phyloP scores from a whole-genome alignment of 1,284 basidiomycete species.

The Ustilago hordei region DNA sequence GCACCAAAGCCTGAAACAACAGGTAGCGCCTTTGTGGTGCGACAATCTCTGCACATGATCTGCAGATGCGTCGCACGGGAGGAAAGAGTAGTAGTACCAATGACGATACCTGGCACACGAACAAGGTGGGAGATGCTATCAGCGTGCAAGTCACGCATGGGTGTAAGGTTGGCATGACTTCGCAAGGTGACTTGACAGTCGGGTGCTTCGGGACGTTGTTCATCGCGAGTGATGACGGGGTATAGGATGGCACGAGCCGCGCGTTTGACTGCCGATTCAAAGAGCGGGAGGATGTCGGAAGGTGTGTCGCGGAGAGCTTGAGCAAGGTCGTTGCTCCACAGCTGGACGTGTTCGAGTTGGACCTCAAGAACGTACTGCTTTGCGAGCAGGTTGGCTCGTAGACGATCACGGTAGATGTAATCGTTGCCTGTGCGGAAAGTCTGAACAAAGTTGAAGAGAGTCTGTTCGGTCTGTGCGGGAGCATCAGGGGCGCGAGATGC shows the following conservation, averaged over 20 bases:
- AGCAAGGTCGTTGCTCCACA: conserved; percentile 93
- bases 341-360: conserved; percentile 86
- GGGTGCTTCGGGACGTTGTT: conserved; percentile 71
- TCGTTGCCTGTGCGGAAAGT: conserved; percentile 67
- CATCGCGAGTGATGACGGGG: conserved; percentile 57
- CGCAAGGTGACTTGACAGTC: conserved; percentile 89
- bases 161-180: conserved; percentile 85
- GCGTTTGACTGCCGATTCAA: conserved; percentile 65
- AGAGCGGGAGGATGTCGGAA: conserved; percentile 85
- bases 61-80: conserved; percentile 92
- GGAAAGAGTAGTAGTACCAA: conserved; percentile 92
- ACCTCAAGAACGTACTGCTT: conserved; percentile 93
- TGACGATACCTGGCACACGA: conserved; percentile 96
- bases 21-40: conserved; percentile 77
- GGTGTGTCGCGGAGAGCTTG: conserved; percentile 90
- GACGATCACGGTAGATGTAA: conserved; percentile 78
- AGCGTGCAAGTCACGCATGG: conserved; percentile 86
- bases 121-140: conserved; percentile 95
- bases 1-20: conserved; percentile 88
- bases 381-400: conserved; percentile 87
- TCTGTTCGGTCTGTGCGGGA: conserved; percentile 65
- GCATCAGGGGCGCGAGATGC: conserved; percentile 65
- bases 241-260: conserved; percentile 66
- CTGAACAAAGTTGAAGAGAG: conserved; percentile 68
- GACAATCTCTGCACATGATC: conserved; percentile 91